Percentiles rank a stretch among this genome's conserved stretches.
Evolutionary conservation across 148 eudicot genomes (phyloP).

Genomic region (Rhododendron simsii): DNA sequence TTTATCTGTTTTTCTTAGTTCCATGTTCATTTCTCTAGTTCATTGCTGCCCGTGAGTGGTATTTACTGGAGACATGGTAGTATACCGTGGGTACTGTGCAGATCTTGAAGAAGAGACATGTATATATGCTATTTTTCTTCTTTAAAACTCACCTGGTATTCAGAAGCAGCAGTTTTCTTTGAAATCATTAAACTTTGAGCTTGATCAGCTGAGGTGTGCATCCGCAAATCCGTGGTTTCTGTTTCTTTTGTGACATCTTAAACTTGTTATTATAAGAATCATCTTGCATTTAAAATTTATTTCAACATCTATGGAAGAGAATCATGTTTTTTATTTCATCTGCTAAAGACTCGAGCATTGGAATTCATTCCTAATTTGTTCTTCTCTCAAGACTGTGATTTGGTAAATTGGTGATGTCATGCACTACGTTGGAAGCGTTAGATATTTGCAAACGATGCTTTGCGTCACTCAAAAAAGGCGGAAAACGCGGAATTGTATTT

Average conservation of each 20-base stretch:
- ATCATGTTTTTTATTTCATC: background rate
- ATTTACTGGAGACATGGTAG: background rate
- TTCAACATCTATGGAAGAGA: background rate
- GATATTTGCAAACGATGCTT: background rate
- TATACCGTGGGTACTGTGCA: background rate
- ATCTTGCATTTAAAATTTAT: background rate
- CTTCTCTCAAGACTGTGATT: background rate
- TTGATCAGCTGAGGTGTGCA: background rate
- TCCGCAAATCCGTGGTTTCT: background rate
- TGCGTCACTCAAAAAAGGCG: background rate
- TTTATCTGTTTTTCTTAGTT: background rate
- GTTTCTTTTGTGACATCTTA: background rate
- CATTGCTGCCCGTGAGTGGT: background rate
- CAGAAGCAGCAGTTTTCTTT: background rate
- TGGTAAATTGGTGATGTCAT: background rate
- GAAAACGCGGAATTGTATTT: background rate
- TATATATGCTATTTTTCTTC: background rate
- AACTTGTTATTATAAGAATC: background rate
- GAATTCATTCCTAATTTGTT: background rate
- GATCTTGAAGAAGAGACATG: background rate
- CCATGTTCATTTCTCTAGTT: background rate
- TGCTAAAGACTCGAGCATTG: background rate
- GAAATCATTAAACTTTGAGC: background rate
- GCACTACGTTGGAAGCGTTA: background rate
- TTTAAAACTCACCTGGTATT: background rate